Percentiles rank a stretch among this genome's conserved stretches.
Conservation (phyloP, 2,329 filamentous ascomycete genomes). For the Nakataea oryzae region DNA sequence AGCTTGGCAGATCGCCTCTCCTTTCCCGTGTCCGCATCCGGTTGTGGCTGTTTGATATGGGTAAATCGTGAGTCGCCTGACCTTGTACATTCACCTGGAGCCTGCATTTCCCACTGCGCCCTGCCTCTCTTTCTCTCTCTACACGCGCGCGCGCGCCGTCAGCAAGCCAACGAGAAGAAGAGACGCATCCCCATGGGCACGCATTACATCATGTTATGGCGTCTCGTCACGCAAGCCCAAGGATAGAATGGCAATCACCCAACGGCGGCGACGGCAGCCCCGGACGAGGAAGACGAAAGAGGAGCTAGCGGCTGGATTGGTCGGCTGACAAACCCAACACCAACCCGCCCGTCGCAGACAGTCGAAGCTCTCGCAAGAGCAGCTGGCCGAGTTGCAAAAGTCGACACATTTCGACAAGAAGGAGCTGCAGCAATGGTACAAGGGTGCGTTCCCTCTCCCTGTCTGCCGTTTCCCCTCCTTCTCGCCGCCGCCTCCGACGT, state of each 20-base stretch:
- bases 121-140: not conserved
- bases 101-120: not conserved
- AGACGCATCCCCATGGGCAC: not conserved
- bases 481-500: not conserved
- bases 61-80: conserved; percentile 39
- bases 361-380: conserved; percentile 94
- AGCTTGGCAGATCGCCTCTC: not conserved
- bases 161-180: not conserved
- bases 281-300: not conserved
- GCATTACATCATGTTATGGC: not conserved
- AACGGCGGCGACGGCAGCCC: too few species aligned
- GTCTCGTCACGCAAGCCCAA: not conserved
- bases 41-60: conserved; percentile 24
- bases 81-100: conserved; percentile 3
- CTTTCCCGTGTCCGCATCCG: not conserved
- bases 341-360: conserved; percentile 48
- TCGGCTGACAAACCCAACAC: not conserved
- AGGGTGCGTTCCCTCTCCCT: conserved; percentile 51
- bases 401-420: conserved; percentile 99
- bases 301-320: not conserved
- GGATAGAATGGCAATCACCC: not conserved
- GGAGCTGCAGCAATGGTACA: conserved; percentile 99
- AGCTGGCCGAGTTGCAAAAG: conserved; percentile 90
- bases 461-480: conserved; percentile 1
- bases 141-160: not conserved